A percentile compares a stretch with the other conserved stretches of the same genome.
These are phyloP conservation scores for Aspergillus terreus DNA, from an alignment of 2,329 filamentous ascomycete genomes.

Conservation along the genomic window DNA sequence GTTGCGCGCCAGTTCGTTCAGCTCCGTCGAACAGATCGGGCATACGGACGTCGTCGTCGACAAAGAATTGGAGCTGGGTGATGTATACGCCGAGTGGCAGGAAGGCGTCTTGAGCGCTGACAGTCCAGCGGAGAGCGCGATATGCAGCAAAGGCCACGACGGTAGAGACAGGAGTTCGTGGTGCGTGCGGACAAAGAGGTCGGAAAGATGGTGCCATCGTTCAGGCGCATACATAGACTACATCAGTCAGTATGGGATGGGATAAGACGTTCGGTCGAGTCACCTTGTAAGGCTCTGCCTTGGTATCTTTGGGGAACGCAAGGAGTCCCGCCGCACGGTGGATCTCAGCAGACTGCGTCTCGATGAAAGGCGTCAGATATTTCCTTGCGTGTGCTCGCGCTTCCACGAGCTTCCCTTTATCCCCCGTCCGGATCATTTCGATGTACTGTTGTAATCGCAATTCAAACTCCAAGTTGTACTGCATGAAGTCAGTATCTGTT, in stretches of 20 bases:
- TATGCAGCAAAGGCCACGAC: conserved; percentile 77
- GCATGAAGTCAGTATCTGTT: background rate
- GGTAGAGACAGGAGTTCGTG: conserved; percentile 82
- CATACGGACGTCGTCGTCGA: conserved; percentile 72
- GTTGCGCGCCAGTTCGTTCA: conserved; percentile 83
- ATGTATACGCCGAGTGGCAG: conserved; percentile 69
- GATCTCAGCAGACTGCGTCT: conserved; percentile 66
- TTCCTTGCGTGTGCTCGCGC: conserved; percentile 80
- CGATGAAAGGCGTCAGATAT: conserved; percentile 67
- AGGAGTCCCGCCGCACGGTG: conserved; percentile 74
- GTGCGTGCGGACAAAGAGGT: conserved; percentile 80
- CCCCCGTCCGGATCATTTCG: conserved; percentile 71
- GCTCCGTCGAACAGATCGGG: conserved; percentile 91
- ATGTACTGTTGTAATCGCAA: conserved; percentile 92
- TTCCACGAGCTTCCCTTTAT: conserved; percentile 64
- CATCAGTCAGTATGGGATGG: conserved; percentile 2
- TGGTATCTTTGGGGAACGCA: conserved; percentile 64
- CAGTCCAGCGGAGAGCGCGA: conserved; percentile 84
- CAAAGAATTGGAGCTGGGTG: conserved; percentile 51
- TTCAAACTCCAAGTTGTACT: conserved; percentile 88
- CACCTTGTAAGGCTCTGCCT: conserved; percentile 59
- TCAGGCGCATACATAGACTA: conserved; percentile 63
- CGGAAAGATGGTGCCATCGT: conserved; percentile 73
- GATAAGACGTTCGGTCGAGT: background rate
- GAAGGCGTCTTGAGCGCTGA: conserved; percentile 94